Evolutionary conservation across 1,284 basidiomycete genomes (phyloP).

Genomic region (Kwoniella shivajii): DNA sequence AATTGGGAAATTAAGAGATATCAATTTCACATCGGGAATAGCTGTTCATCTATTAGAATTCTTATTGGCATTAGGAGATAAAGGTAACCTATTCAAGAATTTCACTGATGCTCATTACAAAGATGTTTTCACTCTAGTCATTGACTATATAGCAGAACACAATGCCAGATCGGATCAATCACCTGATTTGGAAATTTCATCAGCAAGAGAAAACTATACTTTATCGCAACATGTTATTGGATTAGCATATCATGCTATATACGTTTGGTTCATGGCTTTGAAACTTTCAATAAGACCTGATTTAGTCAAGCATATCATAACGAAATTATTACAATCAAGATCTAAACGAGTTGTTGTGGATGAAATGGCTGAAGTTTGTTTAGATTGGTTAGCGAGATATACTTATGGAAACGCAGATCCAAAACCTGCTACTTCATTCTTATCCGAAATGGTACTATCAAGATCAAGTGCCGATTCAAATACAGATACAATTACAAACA

Average conservation of each 20-base stretch:
- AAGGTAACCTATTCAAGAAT: conserved; percentile 79
- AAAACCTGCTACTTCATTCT: conserved; percentile 76
- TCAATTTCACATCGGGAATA: conserved; percentile 92
- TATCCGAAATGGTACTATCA: conserved; percentile 64
- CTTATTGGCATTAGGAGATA: conserved; percentile 81
- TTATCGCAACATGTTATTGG: conserved; percentile 94
- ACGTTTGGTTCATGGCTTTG: conserved; percentile 92
- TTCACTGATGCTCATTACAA: conserved; percentile 92
- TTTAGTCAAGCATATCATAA: conserved; percentile 83
- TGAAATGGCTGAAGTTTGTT: conserved; percentile 92
- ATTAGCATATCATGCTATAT: conserved; percentile 90
- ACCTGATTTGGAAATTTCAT: conserved; percentile 60
- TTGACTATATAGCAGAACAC: conserved; percentile 93
- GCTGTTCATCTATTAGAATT: conserved; percentile 96
- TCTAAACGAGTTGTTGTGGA: conserved; percentile 75
- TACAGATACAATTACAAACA: too few species aligned
- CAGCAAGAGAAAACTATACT: conserved; percentile 73
- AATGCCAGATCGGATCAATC: conserved; percentile 47
- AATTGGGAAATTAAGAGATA: conserved; percentile 84
- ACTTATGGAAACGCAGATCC: conserved; percentile 94
- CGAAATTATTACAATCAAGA: conserved; percentile 85
- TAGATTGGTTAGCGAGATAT: conserved; percentile 96
- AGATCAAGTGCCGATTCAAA: too few species aligned
- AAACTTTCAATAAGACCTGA: conserved; percentile 79
- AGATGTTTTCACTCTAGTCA: conserved; percentile 90